Evolutionary conservation across 148 eudicot genomes (phyloP).

Genomic region (Spergularia marina): DNA sequence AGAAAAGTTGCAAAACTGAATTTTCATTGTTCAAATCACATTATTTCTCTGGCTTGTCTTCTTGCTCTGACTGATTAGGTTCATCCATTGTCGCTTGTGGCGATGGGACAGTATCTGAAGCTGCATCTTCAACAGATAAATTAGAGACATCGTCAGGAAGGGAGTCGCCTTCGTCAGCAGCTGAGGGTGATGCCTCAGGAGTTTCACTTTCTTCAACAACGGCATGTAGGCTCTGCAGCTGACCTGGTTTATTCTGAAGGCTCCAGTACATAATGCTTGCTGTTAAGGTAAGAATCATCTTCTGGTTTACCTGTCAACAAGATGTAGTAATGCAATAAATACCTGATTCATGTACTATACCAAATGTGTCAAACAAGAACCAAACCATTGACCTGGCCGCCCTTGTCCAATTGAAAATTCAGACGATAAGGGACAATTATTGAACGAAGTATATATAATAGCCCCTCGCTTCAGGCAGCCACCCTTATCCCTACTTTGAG

Average conservation of each 20-base stretch:
- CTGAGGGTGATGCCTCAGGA: conserved; percentile 32
- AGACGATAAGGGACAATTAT: no score
- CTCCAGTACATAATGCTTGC: conserved; percentile 99
- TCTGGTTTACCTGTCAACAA: conserved; percentile 69
- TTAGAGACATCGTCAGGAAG: conserved; percentile 18
- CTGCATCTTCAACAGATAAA: background rate
- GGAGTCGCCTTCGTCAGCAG: conserved; percentile 21
- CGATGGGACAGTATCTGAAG: conserved; percentile 12
- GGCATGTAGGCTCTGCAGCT: conserved; percentile 24
- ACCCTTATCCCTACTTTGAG: background rate
- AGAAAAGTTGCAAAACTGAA: background rate
- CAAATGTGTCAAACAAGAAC: background rate
- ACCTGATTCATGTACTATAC: background rate
- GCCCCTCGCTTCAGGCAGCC: background rate
- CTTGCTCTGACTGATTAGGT: background rate
- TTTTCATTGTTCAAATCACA: background rate
- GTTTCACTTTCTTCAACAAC: conserved; percentile 27
- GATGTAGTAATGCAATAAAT: no score
- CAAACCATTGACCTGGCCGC: background rate
- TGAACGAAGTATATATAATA: no score
- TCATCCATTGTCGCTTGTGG: conserved; percentile 19
- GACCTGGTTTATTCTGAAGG: conserved; percentile 52
- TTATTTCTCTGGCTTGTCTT: conserved; percentile 6
- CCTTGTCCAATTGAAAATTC: background rate
- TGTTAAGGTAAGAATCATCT: conserved; percentile 81